Evolutionary conservation across 768 basidiomycete genomes (phyloP).

Genomic region (Cyclocybe cylindracea): DNA sequence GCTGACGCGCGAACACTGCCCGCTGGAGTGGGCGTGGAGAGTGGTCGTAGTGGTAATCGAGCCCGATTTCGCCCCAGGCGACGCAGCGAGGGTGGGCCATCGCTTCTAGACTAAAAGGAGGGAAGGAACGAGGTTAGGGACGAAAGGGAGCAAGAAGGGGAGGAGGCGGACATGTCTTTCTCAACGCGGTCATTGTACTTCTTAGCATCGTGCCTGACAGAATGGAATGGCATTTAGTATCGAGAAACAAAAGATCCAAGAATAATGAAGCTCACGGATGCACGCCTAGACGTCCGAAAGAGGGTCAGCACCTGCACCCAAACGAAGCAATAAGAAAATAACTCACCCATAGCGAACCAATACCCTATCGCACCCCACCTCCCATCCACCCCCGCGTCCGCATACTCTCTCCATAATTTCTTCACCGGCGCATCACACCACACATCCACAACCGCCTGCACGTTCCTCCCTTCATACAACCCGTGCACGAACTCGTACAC

Average conservation of each 20-base stretch:
- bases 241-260: background rate
- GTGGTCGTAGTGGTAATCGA: conserved; percentile 84
- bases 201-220: conserved; percentile 65
- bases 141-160: background rate
- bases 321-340: conserved; percentile 1
- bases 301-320: background rate
- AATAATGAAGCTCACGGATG: conserved; percentile 54
- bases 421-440: conserved; percentile 83
- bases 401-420: conserved; percentile 64
- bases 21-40: conserved; percentile 73
- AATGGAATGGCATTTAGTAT: too few species aligned
- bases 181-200: conserved; percentile 69
- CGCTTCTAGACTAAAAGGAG: conserved; percentile 56
- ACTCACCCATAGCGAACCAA: conserved; percentile 79
- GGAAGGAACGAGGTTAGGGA: background rate
- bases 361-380: conserved; percentile 70
- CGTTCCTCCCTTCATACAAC: conserved; percentile 54
- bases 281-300: conserved; percentile 46
- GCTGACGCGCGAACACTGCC: conserved; percentile 65
- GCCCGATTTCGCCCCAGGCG: conserved; percentile 87
- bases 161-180: conserved; percentile 52
- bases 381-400: conserved; percentile 57
- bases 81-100: conserved; percentile 83
- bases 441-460: conserved; percentile 75
- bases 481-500: conserved; percentile 67